These are phyloP conservation scores for Fusarium aywerte DNA, from an alignment of 2,329 filamentous ascomycete species.

Conservation along the genomic window DNA sequence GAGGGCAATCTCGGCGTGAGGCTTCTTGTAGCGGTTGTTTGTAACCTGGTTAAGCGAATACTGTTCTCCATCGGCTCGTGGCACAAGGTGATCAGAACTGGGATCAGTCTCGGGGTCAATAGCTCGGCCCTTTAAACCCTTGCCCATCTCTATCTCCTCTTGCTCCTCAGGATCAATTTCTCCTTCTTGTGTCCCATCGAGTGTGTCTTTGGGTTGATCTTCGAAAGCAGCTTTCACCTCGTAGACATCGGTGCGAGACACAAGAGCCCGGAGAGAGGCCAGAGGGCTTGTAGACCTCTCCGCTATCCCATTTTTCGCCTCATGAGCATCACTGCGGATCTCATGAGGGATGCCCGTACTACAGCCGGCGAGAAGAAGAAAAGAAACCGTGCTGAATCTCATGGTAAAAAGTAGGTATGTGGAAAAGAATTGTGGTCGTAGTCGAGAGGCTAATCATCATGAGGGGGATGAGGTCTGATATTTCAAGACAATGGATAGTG, in stretches of 20 bases:
- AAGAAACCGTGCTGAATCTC: constrained; percentile 39
- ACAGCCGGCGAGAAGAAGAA: constrained; percentile 30
- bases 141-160: constrained; percentile 1
- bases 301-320: neutral
- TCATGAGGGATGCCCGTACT: constrained; percentile 32
- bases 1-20: constrained; percentile 48
- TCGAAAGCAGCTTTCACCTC: neutral
- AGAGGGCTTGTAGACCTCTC: neutral
- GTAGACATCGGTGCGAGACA: constrained; percentile 2
- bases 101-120: constrained; percentile 12
- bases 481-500: constrained; percentile 29
- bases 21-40: constrained; percentile 51
- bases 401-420: constrained; percentile 9
- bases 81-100: constrained; percentile 8
- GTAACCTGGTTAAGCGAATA: constrained; percentile 49
- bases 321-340: constrained; percentile 7
- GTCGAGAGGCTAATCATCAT: neutral
- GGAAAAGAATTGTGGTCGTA: neutral
- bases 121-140: constrained; percentile 1
- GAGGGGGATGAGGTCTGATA: constrained; percentile 21
- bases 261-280: neutral
- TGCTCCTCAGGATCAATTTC: constrained; percentile 3
- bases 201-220: constrained; percentile 6
- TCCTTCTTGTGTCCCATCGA: neutral
- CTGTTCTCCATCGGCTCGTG: constrained; percentile 23